Base-by-base conservation (phyloP, 371 early-diverging fungal species). In the Mortierella sp. region DNA sequence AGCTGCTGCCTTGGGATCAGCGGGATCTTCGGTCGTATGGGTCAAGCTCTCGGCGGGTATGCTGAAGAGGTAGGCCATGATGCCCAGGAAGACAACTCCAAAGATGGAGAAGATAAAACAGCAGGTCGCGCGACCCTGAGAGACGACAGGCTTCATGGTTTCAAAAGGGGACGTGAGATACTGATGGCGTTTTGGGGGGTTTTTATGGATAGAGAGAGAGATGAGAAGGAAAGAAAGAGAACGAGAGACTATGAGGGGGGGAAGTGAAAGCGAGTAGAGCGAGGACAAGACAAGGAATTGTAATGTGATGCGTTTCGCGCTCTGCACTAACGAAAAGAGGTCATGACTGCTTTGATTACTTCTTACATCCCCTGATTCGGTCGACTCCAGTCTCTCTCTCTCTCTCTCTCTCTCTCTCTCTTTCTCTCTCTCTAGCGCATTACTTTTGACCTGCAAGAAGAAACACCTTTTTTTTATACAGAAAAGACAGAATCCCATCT, bases 61-160 rank as follows among this genome's bases (percentile, higher is more conserved):
- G 7, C 68, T 65, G 66, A 74, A 80, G 62, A 80, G 72, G 67
- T 60, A 68, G n/a, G 67, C 57, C 72, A 80, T 64, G 25, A 64
- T 73, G 28, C 74, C 70, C 72, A 80, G 23, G 47, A 80, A 71
- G 72, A 80, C 65, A 57, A 80, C 75, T 16, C 81, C 81, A 75
- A 80, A 80, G 60, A 80, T 64, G 16, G 75, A 74, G 43, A 80
- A 57, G 48, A 80, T 52, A 14, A 75, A 63, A 64, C 74, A 80
- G 57, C 74, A 80, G 14, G 70, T 64, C 21, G 75, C 72, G 28
- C 75, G 23, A 12, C 68, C 74, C 30, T 63, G 57, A 43, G 75
- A 74, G 57, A 80, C 66, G 53, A 80, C 67, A 12, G 81, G 75
- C 72, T 71, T 80, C 81, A 80, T 70, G 73, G 61, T 68, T 44